Evolutionary conservation across 257 asterid genomes (phyloP), one percentile per base, ranked within the genome.

Genomic region (Ligustrum vulgare): DNA sequence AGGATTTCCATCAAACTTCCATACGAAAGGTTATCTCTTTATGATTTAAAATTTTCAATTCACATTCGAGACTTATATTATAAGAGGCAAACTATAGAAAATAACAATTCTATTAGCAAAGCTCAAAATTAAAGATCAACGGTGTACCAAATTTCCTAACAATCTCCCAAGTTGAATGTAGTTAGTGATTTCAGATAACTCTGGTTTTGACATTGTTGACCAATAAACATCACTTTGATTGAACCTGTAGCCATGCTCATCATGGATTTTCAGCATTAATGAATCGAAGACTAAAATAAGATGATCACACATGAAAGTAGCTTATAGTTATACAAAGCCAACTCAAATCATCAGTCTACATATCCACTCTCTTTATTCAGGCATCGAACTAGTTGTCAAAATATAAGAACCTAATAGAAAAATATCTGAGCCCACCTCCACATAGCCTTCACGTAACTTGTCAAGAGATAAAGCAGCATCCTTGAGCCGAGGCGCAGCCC

Each of bases 401-500:
- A 54, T 20, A 35, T 67, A 35, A 34, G 47, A 20, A 67, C 8
- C 23, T 32, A 34, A n/a, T 13, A 22, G 43, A 23, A 71, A 63
- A 80, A 72, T 35, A 54, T 37, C 32, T 15, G 70, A 73, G 36
- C 81, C 36, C 71, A 94, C 98, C 97, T 94, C 99, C 51, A 92
- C 79, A 78, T 94, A 94, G 81, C 94, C 72, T 84, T 92, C 99
- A 37, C 96, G 97, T 77, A 93, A 83, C 83, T 87, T 94, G 82
- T 92, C 99, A 58, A 82, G 86, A 45, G 99, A 91, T 67, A 94
- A 86, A 80, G 87, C 88, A 73, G 99, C 97, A 89, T 94, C 99
- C 87, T 94, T 94, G 72, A 94, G 98, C 73, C 99, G 91, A 76
- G 99, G 97, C 69, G 98, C 98, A 75, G 98, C 98, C 98, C 99